phyloP scores from a whole-genome alignment of 345 rosid genomes.

The Raphanus sativus region DNA sequence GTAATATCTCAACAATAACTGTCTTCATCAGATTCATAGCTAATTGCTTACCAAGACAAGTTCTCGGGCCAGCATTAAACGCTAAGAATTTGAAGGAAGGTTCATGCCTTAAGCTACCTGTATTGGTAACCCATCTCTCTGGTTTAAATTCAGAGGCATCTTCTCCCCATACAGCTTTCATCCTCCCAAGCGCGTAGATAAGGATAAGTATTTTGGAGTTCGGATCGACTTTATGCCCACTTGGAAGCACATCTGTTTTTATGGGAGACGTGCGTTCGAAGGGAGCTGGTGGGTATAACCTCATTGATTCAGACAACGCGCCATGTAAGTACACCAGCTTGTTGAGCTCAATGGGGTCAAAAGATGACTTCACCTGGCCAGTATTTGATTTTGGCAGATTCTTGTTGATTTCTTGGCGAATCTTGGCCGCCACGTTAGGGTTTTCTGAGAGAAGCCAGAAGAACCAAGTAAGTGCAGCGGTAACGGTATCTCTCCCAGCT shows the following conservation, averaged over 20 bases:
- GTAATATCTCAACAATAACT: neutral
- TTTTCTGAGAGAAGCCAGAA: constrained; percentile 33
- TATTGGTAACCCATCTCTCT: constrained; percentile 17
- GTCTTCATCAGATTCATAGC: neutral
- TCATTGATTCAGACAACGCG: constrained; percentile 29
- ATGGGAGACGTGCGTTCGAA: constrained; percentile 17
- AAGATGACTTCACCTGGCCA: neutral
- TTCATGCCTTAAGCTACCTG: neutral
- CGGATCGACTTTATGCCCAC: neutral
- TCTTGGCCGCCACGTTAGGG: constrained; percentile 45
- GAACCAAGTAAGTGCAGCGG: constrained; percentile 46
- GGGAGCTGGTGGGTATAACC: constrained; percentile 62
- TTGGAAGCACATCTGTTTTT: neutral
- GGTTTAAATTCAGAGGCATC: constrained; percentile 11
- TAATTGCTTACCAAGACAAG: constrained; percentile 3
- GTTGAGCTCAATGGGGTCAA: neutral
- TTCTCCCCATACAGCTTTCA: constrained; percentile 3
- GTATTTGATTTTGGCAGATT: constrained; percentile 29
- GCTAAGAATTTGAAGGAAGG: neutral
- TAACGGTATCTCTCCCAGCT: constrained; percentile 57
- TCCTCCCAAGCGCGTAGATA: constrained; percentile 3
- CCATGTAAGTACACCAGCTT: neutral
- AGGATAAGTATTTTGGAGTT: neutral
- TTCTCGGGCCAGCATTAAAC: constrained; percentile 3
- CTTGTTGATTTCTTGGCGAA: constrained; percentile 36